Evolutionary conservation across 225 moss, liverwort and hornwort species (phyloP), one percentile per base, ranked within the genome.

Genomic region (Pseudoscleropodium purum): DNA sequence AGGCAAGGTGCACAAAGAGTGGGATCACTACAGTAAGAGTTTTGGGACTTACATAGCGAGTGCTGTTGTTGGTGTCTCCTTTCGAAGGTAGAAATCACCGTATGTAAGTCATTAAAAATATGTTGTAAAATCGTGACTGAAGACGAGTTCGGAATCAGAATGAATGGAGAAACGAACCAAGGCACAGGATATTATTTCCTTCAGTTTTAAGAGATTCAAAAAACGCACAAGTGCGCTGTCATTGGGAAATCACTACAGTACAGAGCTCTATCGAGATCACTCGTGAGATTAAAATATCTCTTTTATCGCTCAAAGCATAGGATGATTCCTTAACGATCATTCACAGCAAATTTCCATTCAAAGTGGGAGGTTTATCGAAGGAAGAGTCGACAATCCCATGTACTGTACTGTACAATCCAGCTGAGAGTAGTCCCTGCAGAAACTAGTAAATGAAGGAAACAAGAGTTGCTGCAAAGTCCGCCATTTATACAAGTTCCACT

Each of bases 401-500:
- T 47, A 45, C 45, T 45, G 45, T 45, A 45, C 45, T 45, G 45
- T 8, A 45, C 45, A 45, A 75, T 34, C 34, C 13, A 77, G 33
- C 41, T 72, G 72, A 39, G 39, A 49, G 16, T 20, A 24, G 13
- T 36, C 31, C 57, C 43, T 43, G 20, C 33, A 81, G 62, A 43
- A 41, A 82, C 63, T 34, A 11, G 7, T 23, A 24, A 54, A 70
- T 5, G 61, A 68, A 82, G 69, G 56, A 41, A 57, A 47, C 25
- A 56, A 49, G 33, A 85, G 67, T 83, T 39, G 79, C 77, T 72
- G 66, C 65, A 61, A 63, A n/a, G 69, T 82, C 85, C 76, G 83
- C 90, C 88, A 90, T 90, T 90, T 79, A 84, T 88, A 88, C 90
- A 88, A 92, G 88, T 83, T 92, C 83, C 88, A 92, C 86, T 83